Conservation (phyloP, 176 grass and related monocot genomes). For the Urochloa ruziziensis region DNA sequence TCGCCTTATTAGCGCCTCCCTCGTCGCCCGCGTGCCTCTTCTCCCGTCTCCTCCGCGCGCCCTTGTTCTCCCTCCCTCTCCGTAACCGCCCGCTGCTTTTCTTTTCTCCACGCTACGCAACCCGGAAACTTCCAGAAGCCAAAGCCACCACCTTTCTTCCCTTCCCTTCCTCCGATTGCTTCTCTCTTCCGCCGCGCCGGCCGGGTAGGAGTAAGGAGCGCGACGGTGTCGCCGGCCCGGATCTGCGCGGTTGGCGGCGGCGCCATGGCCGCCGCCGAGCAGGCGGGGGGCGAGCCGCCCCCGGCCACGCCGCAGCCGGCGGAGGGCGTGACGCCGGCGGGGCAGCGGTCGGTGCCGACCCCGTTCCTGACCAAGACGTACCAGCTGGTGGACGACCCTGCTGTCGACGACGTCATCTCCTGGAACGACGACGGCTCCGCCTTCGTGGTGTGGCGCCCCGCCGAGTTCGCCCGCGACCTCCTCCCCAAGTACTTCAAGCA, state of each 20-base stretch:
- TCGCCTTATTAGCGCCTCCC: conserved; percentile 30
- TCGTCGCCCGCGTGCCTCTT: not conserved
- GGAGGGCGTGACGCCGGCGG: not conserved
- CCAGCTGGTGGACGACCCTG: conserved; percentile 82
- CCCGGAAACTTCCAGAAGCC: conserved; percentile 56
- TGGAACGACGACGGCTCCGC: conserved; percentile 78
- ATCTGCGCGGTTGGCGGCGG: conserved; percentile 18
- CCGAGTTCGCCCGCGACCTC: conserved; percentile 85
- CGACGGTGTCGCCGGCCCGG: not conserved
- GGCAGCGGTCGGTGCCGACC: conserved; percentile 64
- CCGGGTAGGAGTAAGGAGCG: not conserved
- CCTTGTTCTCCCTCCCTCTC: not conserved
- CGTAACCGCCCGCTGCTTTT: not conserved
- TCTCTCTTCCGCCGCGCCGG: not conserved
- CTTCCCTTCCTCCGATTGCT: not conserved
- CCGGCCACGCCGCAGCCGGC: not conserved
- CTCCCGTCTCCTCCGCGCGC: not conserved
- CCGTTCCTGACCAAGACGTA: conserved; percentile 96
- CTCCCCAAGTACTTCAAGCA: conserved; percentile 99
- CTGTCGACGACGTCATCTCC: conserved; percentile 81
- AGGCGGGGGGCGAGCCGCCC: not conserved
- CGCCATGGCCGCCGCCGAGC: conserved; percentile 18
- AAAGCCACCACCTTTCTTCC: not conserved
- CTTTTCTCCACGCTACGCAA: conserved; percentile 32
- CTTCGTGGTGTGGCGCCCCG: conserved; percentile 85